Percentiles rank a stretch among this genome's conserved stretches.
phyloP scores from a whole-genome alignment of 2,329 filamentous ascomycete species.

The Anthostomella pinea region DNA sequence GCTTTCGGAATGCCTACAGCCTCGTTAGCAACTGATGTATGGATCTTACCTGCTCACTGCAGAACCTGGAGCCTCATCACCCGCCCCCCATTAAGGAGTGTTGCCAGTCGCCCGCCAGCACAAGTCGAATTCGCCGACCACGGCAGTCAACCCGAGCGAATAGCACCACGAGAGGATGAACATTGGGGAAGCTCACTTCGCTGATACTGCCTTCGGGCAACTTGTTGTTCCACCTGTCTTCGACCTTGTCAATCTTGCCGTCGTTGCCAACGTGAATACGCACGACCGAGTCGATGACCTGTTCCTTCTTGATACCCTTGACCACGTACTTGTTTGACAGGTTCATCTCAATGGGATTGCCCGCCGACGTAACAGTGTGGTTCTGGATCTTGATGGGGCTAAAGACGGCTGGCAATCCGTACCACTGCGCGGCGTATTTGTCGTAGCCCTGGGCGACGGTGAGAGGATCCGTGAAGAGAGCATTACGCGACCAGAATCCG shows the following conservation, averaged over 20 bases:
- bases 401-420: conserved; percentile 58
- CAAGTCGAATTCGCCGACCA: conserved; percentile 4
- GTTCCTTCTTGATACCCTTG: conserved; percentile 32
- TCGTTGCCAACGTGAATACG: conserved; percentile 31
- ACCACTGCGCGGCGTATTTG: conserved; percentile 50
- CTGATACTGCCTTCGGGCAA: conserved; percentile 33
- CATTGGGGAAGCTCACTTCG: conserved; percentile 28
- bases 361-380: conserved; percentile 50
- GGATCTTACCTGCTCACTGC: not conserved
- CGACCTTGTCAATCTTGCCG: conserved; percentile 35
- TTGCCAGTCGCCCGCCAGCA: conserved; percentile 13
- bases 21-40: conserved; percentile 6
- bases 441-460: conserved; percentile 55
- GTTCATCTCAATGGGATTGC: conserved; percentile 59
- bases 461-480: conserved; percentile 56
- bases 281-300: conserved; percentile 32
- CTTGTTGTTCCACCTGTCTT: conserved; percentile 37
- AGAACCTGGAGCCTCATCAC: conserved; percentile 21
- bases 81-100: too few species aligned
- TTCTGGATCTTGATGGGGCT: conserved; percentile 53
- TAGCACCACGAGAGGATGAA: not conserved
- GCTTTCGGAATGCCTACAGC: conserved; percentile 33
- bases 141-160: not conserved
- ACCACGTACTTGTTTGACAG: conserved; percentile 36
- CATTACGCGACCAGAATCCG: conserved; percentile 56